phyloP scores from a whole-genome alignment of 1,284 basidiomycete genomes.

The Inonotus hispidus region DNA sequence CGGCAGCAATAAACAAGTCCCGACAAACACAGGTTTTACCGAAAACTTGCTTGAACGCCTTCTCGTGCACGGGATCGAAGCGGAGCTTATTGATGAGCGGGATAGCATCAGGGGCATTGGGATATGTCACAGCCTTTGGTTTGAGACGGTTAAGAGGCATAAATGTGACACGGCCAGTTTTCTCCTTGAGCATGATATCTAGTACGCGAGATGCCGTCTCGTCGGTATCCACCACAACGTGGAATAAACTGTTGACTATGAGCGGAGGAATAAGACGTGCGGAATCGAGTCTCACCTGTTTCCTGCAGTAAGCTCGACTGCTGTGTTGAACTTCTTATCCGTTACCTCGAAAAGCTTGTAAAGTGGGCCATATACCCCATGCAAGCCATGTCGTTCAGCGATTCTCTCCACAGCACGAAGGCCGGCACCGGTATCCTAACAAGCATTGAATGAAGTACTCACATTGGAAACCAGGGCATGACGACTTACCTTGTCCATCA shows the following conservation, averaged over 20 bases:
- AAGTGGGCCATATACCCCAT: constrained; percentile 88
- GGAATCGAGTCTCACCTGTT: constrained; percentile 56
- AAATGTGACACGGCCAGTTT: constrained; percentile 93
- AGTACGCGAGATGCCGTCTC: constrained; percentile 86
- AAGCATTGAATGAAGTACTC: not conserved
- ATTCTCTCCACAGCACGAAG: constrained; percentile 83
- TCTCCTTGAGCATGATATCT: constrained; percentile 89
- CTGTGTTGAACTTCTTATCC: constrained; percentile 86
- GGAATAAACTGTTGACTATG: constrained; percentile 71
- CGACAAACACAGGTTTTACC: constrained; percentile 95
- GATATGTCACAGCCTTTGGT: constrained; percentile 61
- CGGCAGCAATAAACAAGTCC: constrained; percentile 87
- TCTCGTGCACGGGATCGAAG: constrained; percentile 67
- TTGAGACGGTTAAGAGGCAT: constrained; percentile 98
- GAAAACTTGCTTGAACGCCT: constrained; percentile 98
- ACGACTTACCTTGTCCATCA: constrained; percentile 87
- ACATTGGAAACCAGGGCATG: not conserved
- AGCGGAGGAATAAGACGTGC: constrained; percentile 7
- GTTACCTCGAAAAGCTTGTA: constrained; percentile 92
- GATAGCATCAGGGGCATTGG: constrained; percentile 84
- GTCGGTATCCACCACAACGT: constrained; percentile 96
- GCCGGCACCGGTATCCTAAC: constrained; percentile 84
- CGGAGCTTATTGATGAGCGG: constrained; percentile 82
- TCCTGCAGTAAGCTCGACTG: constrained; percentile 92
- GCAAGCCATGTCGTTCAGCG: constrained; percentile 64